Conservation (phyloP, 148 eudicot species). For the Nepenthes gracilis region DNA sequence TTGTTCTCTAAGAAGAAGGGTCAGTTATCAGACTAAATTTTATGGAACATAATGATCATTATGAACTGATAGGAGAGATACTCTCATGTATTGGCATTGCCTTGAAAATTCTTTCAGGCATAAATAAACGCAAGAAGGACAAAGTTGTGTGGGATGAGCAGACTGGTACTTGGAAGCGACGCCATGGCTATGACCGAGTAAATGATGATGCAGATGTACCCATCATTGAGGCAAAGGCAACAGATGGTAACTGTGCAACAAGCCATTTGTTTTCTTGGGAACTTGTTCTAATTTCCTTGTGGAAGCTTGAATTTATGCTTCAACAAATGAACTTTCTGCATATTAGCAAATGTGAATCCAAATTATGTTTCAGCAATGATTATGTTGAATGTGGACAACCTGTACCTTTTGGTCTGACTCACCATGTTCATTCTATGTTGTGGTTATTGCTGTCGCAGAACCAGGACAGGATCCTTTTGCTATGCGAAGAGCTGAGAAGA, state of each 20-base stretch:
- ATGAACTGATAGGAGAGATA: background rate
- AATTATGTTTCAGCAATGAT: too few species aligned
- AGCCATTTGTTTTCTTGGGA: background rate
- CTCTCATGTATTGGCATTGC: conserved; percentile 4
- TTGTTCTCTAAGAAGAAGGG: conserved; percentile 84
- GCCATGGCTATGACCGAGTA: conserved; percentile 83
- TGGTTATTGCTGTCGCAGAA: conserved; percentile 28
- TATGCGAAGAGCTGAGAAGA: conserved; percentile 59
- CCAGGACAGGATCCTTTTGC: conserved; percentile 95
- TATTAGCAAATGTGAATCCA: too few species aligned
- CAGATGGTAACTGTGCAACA: conserved; percentile 47
- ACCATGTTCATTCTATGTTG: background rate
- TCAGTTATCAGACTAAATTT: conserved; percentile 8
- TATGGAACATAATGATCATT: background rate
- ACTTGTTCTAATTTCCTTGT: background rate
- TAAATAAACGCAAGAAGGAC: conserved; percentile 55
- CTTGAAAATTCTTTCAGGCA: conserved; percentile 34
- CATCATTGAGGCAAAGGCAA: conserved; percentile 68
- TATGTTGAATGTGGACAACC: background rate
- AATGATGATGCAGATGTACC: conserved; percentile 87
- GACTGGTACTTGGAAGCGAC: conserved; percentile 80
- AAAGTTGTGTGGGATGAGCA: conserved; percentile 73
- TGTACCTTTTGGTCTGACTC: background rate
- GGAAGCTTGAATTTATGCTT: too few species aligned
- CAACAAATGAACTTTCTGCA: too few species aligned